Conservation (phyloP, 2,329 filamentous ascomycete species). For the Fusarium sp. region DNA sequence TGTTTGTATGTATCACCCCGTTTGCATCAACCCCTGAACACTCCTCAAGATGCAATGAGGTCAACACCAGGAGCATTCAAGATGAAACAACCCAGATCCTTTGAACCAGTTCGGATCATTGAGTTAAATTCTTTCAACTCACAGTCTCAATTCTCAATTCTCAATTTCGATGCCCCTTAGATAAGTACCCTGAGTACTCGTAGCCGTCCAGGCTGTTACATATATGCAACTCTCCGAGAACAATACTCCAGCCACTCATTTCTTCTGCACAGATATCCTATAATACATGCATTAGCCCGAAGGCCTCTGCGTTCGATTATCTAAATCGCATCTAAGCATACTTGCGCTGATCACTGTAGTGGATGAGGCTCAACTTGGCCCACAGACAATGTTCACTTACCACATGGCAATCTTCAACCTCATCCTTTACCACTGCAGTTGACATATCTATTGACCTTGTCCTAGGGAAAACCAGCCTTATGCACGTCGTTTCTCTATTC, state of each 20-base stretch:
- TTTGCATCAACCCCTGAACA: not conserved
- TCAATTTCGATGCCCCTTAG: not conserved
- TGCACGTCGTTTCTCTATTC: constrained; percentile 16
- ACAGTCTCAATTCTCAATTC: not conserved
- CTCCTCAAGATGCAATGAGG: not conserved
- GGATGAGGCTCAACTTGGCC: constrained; percentile 29
- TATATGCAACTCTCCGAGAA: not conserved
- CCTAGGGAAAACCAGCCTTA: not conserved
- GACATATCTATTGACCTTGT: not conserved
- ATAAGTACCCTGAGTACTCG: not conserved
- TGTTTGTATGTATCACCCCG: constrained; percentile 7
- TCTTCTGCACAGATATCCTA: not conserved
- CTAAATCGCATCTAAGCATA: not conserved
- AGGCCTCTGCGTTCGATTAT: not conserved
- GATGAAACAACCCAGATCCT: not conserved
- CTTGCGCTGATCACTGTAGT: not conserved
- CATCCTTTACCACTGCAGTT: not conserved
- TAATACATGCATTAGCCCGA: not conserved
- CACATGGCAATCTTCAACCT: constrained; percentile 3
- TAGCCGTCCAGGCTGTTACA: not conserved
- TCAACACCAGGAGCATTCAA: not conserved
- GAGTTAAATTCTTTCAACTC: not conserved
- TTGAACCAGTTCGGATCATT: not conserved
- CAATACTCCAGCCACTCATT: not conserved
- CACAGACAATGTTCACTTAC: constrained; percentile 1